phyloP scores from a whole-genome alignment of 139 green algal species.

The Coelastrella sp. region DNA sequence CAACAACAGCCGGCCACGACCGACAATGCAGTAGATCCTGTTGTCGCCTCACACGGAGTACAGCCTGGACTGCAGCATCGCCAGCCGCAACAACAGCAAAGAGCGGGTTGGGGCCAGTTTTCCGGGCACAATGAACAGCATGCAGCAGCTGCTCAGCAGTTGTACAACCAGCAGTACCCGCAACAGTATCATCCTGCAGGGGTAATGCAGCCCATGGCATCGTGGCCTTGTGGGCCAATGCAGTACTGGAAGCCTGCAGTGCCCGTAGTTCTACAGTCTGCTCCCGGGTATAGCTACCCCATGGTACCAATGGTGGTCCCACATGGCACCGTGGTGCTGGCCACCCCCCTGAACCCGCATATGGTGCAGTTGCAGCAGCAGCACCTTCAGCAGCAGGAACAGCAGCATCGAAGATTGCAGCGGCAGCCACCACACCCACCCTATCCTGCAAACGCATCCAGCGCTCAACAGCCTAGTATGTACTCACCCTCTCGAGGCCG shows the following conservation, averaged over 20 bases:
- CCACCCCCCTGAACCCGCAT: constrained; percentile 10
- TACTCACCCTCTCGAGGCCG: not conserved
- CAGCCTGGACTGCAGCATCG: not conserved
- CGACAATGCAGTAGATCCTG: not conserved
- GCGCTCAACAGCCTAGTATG: not conserved
- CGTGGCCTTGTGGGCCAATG: constrained; percentile 15
- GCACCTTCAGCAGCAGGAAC: constrained; percentile 13
- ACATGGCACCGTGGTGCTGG: not conserved
- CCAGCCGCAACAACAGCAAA: not conserved
- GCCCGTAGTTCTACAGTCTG: constrained; percentile 23
- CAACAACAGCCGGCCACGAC: not conserved
- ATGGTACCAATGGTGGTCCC: constrained; percentile 28
- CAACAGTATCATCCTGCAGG: not conserved
- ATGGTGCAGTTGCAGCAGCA: constrained; percentile 30
- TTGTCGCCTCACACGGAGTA: not conserved
- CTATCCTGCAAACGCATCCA: not conserved
- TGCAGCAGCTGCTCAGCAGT: not conserved
- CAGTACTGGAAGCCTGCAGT: constrained; percentile 22
- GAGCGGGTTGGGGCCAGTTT: not conserved
- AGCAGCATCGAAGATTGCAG: not conserved
- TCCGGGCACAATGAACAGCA: not conserved
- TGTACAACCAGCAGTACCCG: constrained; percentile 18
- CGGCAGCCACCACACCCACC: constrained; percentile 26
- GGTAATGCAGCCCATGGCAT: constrained; percentile 6
- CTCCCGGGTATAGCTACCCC: constrained; percentile 13